Base-by-base conservation (phyloP, 805 yeast species). In the Kuraishia capsulata region DNA sequence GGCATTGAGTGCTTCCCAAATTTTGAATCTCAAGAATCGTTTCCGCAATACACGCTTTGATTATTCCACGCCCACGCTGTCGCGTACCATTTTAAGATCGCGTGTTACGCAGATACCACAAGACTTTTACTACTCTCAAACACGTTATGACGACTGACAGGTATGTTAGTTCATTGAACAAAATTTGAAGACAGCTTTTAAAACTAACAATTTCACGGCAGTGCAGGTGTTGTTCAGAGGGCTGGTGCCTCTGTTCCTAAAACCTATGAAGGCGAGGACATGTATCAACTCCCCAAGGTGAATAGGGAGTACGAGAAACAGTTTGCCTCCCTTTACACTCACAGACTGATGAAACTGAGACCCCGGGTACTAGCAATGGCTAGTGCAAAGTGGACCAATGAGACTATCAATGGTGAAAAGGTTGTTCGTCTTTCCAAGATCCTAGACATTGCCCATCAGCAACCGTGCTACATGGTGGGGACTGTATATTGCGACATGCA, bases 401-500 rank as follows among this genome's bases (percentile, higher is more conserved):
- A 52, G 50, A 61, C 61, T 30, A 71, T 60, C 44, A 65, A 56
- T 42, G 57, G 48, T 17, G 33, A 30, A 5, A 42, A 43, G 6
- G 58, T 55, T 1, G 39, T 30, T 46, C 66, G 50, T 44, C 64
- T 55, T 35, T 62, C 56, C 50, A 76, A 66, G 56, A 73, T 77
- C 2, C 59, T 87, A 42, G 94, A 86, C 48, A 75, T 86, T 6
- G 59, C 63, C 9, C 67, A 71, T 24, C 74, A 78, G 41, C 68
- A 73, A 42, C 69, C 81, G 16, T 72, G 85, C 44, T 92, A 90
- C 90, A 78, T 87, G 10, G 68, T 81, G 20, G 98, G 98, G 2
- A 86, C 97, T 0, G 69, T 89, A 0, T 87, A 81, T 51, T 72
- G 85, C 49, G 96, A 89, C 43, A 71, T 86, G 79, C 78, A 77